A percentile compares a stretch with the other conserved stretches of the same genome.
These are phyloP conservation scores for Exserohilum turcica DNA, from an alignment of 2,329 filamentous ascomycete genomes.

Conservation along the genomic window DNA sequence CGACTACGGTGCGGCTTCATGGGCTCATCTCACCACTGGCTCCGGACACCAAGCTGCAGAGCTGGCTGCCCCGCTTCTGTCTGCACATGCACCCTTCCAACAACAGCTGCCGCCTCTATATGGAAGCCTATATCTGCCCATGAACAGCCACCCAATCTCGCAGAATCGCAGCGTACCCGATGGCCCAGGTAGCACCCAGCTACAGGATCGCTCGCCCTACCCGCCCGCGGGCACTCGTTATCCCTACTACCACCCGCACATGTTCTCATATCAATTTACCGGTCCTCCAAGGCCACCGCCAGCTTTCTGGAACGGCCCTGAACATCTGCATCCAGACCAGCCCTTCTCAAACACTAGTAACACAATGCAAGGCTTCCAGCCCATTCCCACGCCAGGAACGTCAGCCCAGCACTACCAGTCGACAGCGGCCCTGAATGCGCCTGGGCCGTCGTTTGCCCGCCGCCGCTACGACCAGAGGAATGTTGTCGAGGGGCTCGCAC, in stretches of 20 bases:
- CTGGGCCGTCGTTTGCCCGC: constrained; percentile 1
- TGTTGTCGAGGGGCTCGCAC: constrained; percentile 8
- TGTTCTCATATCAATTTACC: constrained; percentile 10
- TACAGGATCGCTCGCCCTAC: constrained; percentile 14
- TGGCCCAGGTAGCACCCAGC: constrained; percentile 12
- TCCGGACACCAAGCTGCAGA: constrained; percentile 26
- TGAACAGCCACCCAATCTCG: constrained; percentile 14
- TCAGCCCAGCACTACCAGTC: constrained; percentile 3
- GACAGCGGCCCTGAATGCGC: constrained; percentile 2
- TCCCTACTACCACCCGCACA: constrained; percentile 16
- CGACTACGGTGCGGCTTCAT: constrained; percentile 24
- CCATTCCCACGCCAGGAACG: constrained; percentile 5
- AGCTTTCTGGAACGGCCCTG: constrained; percentile 20
- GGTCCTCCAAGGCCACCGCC: constrained; percentile 24
- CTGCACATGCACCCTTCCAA: constrained; percentile 19
- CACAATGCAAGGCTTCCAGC: constrained; percentile 6
- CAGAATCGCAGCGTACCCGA: constrained; percentile 16
- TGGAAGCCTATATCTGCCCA: constrained; percentile 12
- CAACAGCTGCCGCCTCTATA: constrained; percentile 20
- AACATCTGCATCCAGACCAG: constrained; percentile 6
- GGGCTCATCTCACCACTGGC: constrained; percentile 24
- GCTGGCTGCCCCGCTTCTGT: constrained; percentile 24
- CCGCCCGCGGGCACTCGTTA: constrained; percentile 12
- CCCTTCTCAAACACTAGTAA: constrained; percentile 9
- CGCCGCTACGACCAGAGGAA: constrained; percentile 9